Base-by-base conservation (phyloP, 495 filamentous ascomycete species). In the Rusavskia elegans region DNA sequence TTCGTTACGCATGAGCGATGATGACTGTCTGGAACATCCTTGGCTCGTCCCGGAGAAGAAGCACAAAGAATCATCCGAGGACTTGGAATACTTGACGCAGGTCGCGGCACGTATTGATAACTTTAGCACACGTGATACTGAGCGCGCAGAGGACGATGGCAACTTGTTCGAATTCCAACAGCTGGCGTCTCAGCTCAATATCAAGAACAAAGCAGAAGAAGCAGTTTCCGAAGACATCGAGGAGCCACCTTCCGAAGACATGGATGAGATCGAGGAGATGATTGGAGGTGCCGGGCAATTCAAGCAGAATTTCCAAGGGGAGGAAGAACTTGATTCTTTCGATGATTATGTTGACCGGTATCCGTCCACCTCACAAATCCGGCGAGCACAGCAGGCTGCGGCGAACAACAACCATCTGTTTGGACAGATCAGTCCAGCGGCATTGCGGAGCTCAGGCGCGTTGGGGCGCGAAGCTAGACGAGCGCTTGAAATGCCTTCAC, bases 401-500 rank as follows among this genome's bases (percentile, higher is more conserved):
- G 49, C 63, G 13, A 66, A 67, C 48, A 35, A 35, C 32, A 35
- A 35, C 32, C 32, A 35, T 35, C 71, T 95, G 3, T 94, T 90
- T 67, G 88, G 89, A 0, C 87, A 95, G 63, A 82, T 95, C 48
- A 79, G 78, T 25, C 63, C 71, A 13, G 86, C 86, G 7, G 82
- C 77, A 11, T 62, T 92, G 3, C 74, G 77, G 20, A 89, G 82
- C 65, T 79, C 78, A 25, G 73, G 71, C 46, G 66, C 71, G 37
- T 59, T 80, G 14, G 73, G 65, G 49, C 44, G 37, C 9, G 53
- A 65, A 19, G 54, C 60, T 5, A 55, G 59, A 25, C 58, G 23
- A 7, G 66, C 64, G 27, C 57, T 67, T 20, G 51, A 32, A 17
- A 27, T 57, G 29, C 17, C n/a, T 53, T 25, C n/a, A 23, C 17